Evolutionary conservation across 345 rosid genomes (phyloP).

Genomic region (Hibiscus trionum): DNA sequence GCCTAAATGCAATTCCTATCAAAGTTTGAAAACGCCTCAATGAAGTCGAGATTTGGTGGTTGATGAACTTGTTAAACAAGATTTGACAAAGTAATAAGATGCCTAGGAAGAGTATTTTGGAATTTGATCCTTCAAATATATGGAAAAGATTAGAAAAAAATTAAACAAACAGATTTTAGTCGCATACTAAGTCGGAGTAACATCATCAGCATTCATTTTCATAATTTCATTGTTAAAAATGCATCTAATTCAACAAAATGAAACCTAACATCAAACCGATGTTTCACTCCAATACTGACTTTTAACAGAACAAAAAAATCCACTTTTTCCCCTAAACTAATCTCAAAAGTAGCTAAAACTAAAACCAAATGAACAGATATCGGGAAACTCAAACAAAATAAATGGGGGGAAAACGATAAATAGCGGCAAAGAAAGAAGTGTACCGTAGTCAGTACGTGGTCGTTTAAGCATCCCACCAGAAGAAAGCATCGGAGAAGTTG

Average conservation of each 20-base stretch:
- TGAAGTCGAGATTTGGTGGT: background rate
- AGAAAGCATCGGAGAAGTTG: conserved; percentile 27
- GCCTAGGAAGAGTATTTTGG: background rate
- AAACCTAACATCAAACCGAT: background rate
- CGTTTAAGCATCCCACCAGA: conserved; percentile 49
- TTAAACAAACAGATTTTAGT: background rate
- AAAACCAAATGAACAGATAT: background rate
- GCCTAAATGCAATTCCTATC: background rate
- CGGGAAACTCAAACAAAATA: background rate
- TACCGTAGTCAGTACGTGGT: conserved; percentile 55
- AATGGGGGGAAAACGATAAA: background rate
- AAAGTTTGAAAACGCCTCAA: background rate
- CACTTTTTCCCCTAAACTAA: background rate
- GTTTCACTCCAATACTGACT: background rate
- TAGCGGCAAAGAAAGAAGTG: background rate
- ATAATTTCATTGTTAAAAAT: background rate
- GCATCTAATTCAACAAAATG: background rate
- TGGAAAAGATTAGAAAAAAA: background rate
- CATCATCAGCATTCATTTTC: background rate
- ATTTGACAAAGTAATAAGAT: background rate
- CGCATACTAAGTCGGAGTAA: background rate
- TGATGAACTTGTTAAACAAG: background rate
- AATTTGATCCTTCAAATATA: background rate
- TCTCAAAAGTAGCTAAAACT: background rate
- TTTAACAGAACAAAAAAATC: background rate